These are phyloP conservation scores for Pseudogymnoascus sp. DNA, from an alignment of 2,329 filamentous ascomycete genomes.

Conservation along the genomic window DNA sequence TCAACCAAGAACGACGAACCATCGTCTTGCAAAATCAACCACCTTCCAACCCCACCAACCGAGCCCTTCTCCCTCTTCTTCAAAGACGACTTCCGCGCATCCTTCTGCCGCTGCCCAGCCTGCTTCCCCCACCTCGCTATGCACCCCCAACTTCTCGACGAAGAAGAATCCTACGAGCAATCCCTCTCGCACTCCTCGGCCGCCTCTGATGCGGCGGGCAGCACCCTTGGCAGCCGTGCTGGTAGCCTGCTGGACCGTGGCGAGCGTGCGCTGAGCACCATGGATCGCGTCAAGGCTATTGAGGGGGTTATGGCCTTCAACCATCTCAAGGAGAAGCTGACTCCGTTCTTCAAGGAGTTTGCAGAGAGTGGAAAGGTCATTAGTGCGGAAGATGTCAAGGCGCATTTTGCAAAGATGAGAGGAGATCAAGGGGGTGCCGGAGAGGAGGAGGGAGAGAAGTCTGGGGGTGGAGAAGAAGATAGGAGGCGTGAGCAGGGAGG, in stretches of 20 bases:
- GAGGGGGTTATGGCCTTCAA: slow-evolving; percentile 99
- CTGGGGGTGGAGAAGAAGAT: slow-evolving; percentile 26
- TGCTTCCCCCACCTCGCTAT: slow-evolving; percentile 67
- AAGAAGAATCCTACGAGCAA: slow-evolving; percentile 90
- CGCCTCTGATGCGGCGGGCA: slow-evolving; percentile 43
- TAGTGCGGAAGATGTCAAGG: slow-evolving; percentile 90
- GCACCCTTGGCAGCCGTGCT: slow-evolving; percentile 51
- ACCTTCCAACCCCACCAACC: slow-evolving; percentile 45
- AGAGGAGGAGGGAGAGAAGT: slow-evolving; percentile 17
- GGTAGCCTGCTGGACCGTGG: slow-evolving; percentile 83
- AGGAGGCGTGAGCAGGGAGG: slow-evolving; percentile 39
- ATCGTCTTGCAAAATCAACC: slow-evolving; percentile 50
- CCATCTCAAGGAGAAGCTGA: slow-evolving; percentile 90
- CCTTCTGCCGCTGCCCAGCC: slow-evolving; percentile 72
- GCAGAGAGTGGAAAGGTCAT: slow-evolving; percentile 84
- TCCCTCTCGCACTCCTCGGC: slow-evolving; percentile 63
- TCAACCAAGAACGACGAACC: background rate
- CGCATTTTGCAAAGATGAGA: slow-evolving; percentile 87
- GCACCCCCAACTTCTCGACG: slow-evolving; percentile 78
- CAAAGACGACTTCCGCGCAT: slow-evolving; percentile 66
- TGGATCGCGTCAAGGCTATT: slow-evolving; percentile 88
- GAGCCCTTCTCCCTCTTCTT: slow-evolving; percentile 75
- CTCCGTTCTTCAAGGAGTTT: slow-evolving; percentile 86
- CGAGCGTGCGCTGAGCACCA: slow-evolving; percentile 81
- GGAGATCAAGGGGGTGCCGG: slow-evolving; percentile 61